Base-by-base conservation (phyloP, 2,329 filamentous ascomycete species). In the Berkeleyomyces basicola region DNA sequence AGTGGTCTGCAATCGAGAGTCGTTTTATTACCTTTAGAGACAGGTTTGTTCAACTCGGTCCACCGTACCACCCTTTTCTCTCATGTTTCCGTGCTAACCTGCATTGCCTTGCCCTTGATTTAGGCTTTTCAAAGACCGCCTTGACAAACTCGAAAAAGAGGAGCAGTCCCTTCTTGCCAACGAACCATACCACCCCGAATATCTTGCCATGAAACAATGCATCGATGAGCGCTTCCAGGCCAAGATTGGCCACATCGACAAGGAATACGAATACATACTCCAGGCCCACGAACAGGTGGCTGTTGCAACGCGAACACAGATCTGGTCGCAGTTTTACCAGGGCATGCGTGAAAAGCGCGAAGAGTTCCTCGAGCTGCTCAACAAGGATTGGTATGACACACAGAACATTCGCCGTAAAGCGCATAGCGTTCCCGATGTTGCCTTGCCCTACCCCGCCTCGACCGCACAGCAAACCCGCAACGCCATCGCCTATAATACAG, bases 241-340 rank as follows among this genome's bases (percentile, higher is more conserved):
- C 69, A 95, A 90, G 73, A 77, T 95, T 60, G 82, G 84, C 66
- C 82, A 88, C 67, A 88, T 92, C 68, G 81, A 87, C 61, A 84
- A 82, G 33, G 82, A 93, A 67, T 81, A 87, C 67, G 81, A 85
- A 65, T 87, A 89, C 70, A 87, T 88, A 67, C 76, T 88, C 67
- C 79, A 87, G 70, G 83, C 88, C 2, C 79, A 95, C 39, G 80
- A 87, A 67, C 84, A 80, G 65, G 86, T 85, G 67, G 88, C 87
- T 23, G 81, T 95, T 37, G 90, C 90, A 23, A 87, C 90, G 68
- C 83, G 90, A 66, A 84, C 89, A 61, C 90, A 96, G 71, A 83
- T 92, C 62, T 88, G 95, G 74, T 87, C 87, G 65, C 91, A 96
- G 69, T 97, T 88, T 72, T 91, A 90, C 72, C 93, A 99, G 72